phyloP scores from a whole-genome alignment of 768 basidiomycete species.

The Coprinopsis marcescibilis region DNA sequence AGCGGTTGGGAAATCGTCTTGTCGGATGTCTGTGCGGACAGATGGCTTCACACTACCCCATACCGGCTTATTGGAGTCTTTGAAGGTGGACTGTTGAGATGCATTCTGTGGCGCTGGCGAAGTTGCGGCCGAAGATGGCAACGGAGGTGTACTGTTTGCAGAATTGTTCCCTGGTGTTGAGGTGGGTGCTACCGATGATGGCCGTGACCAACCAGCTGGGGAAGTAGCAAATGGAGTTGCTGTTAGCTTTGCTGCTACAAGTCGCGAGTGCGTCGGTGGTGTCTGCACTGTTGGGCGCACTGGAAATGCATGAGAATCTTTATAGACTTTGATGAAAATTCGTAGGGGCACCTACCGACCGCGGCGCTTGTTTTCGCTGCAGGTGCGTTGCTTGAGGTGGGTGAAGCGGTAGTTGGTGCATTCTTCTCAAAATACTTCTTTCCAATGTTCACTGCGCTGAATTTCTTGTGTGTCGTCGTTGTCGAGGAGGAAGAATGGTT shows the following conservation, averaged over 20 bases:
- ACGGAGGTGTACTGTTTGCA: constrained; percentile 38
- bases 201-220: constrained; percentile 74
- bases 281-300: constrained; percentile 55
- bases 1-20: constrained; percentile 90
- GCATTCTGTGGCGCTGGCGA: constrained; percentile 37
- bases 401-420: constrained; percentile 46
- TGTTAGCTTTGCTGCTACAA: constrained; percentile 86
- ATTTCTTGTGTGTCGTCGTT: constrained; percentile 66
- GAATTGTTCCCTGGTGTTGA: constrained; percentile 35
- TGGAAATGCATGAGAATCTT: constrained; percentile 20
- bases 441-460: constrained; percentile 87
- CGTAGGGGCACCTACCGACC: constrained; percentile 39
- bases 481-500: constrained; percentile 27
- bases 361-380: constrained; percentile 46
- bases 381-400: constrained; percentile 37
- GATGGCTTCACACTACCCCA: constrained; percentile 63
- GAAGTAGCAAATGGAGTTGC: constrained; percentile 53
- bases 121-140: constrained; percentile 28
- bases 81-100: constrained; percentile 33
- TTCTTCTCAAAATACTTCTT: constrained; percentile 96
- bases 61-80: constrained; percentile 46
- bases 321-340: constrained; percentile 9
- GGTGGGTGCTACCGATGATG: constrained; percentile 67
- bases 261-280: constrained; percentile 62
- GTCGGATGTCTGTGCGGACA: constrained; percentile 36